Conservation (phyloP, 305 asterid species). For the Fraxinus velutina region DNA sequence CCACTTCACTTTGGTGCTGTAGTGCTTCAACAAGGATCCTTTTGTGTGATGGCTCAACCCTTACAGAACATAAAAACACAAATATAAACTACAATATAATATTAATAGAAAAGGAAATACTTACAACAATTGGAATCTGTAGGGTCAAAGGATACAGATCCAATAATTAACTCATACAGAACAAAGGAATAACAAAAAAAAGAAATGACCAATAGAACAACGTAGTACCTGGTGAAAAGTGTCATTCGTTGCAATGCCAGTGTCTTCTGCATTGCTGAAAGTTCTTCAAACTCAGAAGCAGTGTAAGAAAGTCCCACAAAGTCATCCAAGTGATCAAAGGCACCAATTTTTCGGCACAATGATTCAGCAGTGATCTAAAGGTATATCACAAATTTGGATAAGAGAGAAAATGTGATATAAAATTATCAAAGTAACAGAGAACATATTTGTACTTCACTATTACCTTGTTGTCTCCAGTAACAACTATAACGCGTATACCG, state of each 20-base stretch:
- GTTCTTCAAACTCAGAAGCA: conserved; percentile 95
- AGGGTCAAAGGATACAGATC: conserved; percentile 7
- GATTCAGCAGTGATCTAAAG: conserved; percentile 89
- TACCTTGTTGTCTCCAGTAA: conserved; percentile 99
- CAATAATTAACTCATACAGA: conserved; percentile 16
- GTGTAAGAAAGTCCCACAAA: conserved; percentile 82
- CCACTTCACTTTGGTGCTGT: conserved; percentile 97
- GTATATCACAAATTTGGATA: conserved; percentile 20
- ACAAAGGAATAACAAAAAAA: background rate
- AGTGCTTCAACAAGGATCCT: conserved; percentile 98
- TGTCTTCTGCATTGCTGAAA: conserved; percentile 81
- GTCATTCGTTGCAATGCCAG: conserved; percentile 85
- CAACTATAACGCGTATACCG: conserved; percentile 96
- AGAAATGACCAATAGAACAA: conserved; percentile 3
- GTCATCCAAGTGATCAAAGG: conserved; percentile 77
- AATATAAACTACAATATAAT: conserved; percentile 15
- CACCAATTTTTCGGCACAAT: conserved; percentile 80
- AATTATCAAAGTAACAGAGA: conserved; percentile 10
- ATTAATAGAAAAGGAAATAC: conserved; percentile 11
- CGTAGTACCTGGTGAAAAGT: conserved; percentile 69
- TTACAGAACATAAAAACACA: conserved; percentile 31
- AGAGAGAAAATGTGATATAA: conserved; percentile 11
- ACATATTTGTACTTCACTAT: conserved; percentile 8
- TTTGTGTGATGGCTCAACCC: conserved; percentile 99
- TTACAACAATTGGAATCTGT: background rate